A percentile compares a stretch with the other conserved stretches of the same genome.
phyloP scores from a whole-genome alignment of 2,329 filamentous ascomycete genomes.

The Aspergillus hortae region DNA sequence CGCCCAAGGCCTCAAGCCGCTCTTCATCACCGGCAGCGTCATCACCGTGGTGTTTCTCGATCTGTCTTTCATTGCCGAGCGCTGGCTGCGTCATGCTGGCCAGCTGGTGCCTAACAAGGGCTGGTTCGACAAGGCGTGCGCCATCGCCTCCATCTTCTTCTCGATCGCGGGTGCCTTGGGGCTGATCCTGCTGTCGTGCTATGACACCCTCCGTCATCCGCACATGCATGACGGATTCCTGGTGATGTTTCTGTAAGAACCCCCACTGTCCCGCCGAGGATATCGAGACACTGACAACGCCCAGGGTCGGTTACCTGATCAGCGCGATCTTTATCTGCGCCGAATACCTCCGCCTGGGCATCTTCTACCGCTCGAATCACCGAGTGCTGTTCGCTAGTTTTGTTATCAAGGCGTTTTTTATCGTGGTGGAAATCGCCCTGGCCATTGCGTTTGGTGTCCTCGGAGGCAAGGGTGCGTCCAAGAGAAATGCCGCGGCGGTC shows the following conservation, averaged over 20 bases:
- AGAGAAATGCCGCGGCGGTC: conserved; percentile 67
- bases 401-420: conserved; percentile 81
- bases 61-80: conserved; percentile 73
- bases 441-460: conserved; percentile 62
- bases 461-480: conserved; percentile 28
- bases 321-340: conserved; percentile 84
- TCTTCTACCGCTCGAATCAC: conserved; percentile 68
- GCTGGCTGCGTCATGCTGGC: conserved; percentile 78
- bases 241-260: conserved; percentile 66
- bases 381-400: conserved; percentile 73
- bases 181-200: conserved; percentile 78
- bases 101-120: conserved; percentile 70
- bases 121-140: conserved; percentile 36
- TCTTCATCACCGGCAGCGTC: conserved; percentile 59
- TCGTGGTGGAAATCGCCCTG: conserved; percentile 73
- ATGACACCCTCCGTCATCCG: conserved; percentile 71
- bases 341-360: conserved; percentile 83
- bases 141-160: conserved; percentile 48
- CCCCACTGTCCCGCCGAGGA: not conserved
- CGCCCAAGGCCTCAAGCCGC: conserved; percentile 55
- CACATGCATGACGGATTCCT: conserved; percentile 72
- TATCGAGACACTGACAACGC: not conserved
- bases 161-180: conserved; percentile 74
- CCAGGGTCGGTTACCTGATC: conserved; percentile 70
- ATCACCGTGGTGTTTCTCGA: conserved; percentile 76